phyloP scores from a whole-genome alignment of 495 filamentous ascomycete species.

The Oidiodendron maius region DNA sequence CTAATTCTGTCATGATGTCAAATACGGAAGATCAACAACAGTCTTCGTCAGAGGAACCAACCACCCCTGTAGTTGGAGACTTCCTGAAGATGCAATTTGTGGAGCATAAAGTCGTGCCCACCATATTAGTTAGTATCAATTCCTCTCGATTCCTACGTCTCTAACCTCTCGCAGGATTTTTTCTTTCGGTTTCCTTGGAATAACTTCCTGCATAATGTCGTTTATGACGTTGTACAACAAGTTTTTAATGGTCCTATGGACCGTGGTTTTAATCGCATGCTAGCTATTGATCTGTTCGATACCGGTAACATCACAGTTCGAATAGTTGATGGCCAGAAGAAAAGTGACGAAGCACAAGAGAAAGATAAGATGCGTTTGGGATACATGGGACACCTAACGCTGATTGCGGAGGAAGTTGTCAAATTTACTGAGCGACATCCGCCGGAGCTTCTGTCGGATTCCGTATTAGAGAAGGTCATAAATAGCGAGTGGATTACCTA shows the following conservation, averaged over 20 bases:
- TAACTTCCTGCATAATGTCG: conserved; percentile 98
- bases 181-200: conserved; percentile 99
- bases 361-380: conserved; percentile 85
- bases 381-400: conserved; percentile 96
- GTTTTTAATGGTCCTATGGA: conserved; percentile 99
- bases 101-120: conserved; percentile 87
- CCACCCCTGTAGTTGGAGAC: conserved; percentile 91
- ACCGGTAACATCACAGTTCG: conserved; percentile 82
- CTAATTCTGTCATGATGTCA: conserved; percentile 22
- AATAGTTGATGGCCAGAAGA: conserved; percentile 83
- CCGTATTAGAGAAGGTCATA: conserved; percentile 83
- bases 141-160: neutral
- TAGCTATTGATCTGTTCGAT: conserved; percentile 93
- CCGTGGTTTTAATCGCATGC: conserved; percentile 81
- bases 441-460: conserved; percentile 75
- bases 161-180: conserved; percentile 56
- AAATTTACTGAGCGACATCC: conserved; percentile 96
- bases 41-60: conserved; percentile 23
- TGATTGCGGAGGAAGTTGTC: conserved; percentile 97
- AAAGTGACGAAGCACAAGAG: conserved; percentile 76
- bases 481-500: conserved; percentile 88
- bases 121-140: conserved; percentile 69
- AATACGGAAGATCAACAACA: conserved; percentile 16
- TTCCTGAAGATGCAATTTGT: conserved; percentile 97
- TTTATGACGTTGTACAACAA: conserved; percentile 98